Percentiles rank a stretch among this genome's conserved stretches.
Conservation (phyloP, 768 basidiomycete species). For the Krasilnikovozyma curviuscula region DNA sequence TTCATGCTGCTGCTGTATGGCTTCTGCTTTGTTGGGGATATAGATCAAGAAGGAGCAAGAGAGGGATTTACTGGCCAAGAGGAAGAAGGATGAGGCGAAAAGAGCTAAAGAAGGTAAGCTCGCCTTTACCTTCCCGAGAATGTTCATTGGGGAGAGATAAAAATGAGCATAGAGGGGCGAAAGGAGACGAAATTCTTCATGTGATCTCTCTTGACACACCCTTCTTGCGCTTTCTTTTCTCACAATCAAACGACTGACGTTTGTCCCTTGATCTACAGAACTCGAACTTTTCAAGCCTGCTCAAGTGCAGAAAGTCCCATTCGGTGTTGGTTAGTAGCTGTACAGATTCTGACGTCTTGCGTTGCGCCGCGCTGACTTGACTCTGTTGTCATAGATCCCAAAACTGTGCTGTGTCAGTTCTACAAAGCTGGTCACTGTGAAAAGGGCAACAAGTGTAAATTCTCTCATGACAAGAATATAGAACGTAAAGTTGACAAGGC, state of each 20-base stretch:
- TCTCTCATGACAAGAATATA: slow-evolving; percentile 79
- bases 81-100: slow-evolving; percentile 61
- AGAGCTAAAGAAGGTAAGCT: slow-evolving; percentile 40
- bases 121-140: too few species aligned
- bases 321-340: slow-evolving; percentile 43
- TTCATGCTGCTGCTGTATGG: background rate
- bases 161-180: slow-evolving; percentile 20
- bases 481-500: slow-evolving; percentile 87
- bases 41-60: slow-evolving; percentile 67
- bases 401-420: slow-evolving; percentile 78
- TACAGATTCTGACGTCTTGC: background rate
- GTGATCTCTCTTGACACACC: too few species aligned
- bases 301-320: slow-evolving; percentile 42
- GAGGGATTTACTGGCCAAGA: slow-evolving; percentile 54
- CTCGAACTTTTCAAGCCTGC: slow-evolving; percentile 16
- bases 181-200: too few species aligned
- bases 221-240: too few species aligned
- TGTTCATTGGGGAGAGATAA: slow-evolving; percentile 18
- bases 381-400: slow-evolving; percentile 43
- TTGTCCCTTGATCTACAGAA: too few species aligned
- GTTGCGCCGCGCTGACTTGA: background rate
- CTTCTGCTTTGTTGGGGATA: background rate
- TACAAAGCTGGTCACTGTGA: slow-evolving; percentile 84
- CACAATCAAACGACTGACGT: too few species aligned
- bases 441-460: slow-evolving; percentile 75